A percentile compares a stretch with the other conserved stretches of the same genome.
Conservation (phyloP, 176 grass and related monocot species). For the Otatea glauca region DNA sequence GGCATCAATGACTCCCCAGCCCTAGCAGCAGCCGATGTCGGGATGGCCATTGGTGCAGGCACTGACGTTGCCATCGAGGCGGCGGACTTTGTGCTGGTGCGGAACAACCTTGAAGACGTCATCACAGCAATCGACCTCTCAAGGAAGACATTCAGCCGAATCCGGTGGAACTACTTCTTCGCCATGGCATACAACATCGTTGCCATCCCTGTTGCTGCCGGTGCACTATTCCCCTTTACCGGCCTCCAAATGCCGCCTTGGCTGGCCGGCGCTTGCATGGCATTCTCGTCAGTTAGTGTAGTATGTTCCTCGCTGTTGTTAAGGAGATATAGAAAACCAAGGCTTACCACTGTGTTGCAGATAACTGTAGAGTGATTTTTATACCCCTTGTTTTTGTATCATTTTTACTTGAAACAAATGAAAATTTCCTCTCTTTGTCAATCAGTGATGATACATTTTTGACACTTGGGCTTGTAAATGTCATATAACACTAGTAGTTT, state of each 20-base stretch:
- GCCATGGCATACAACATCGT: conserved; percentile 74
- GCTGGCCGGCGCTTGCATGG: conserved; percentile 90
- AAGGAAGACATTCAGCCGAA: conserved; percentile 74
- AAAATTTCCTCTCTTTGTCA: neutral
- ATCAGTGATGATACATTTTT: conserved; percentile 24
- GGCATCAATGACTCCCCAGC: conserved; percentile 89
- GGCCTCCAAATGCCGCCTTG: conserved; percentile 77
- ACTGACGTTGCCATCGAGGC: conserved; percentile 80
- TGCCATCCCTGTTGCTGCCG: conserved; percentile 69
- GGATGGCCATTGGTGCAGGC: conserved; percentile 91
- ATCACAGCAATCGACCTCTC: conserved; percentile 96
- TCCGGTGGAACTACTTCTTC: conserved; percentile 88
- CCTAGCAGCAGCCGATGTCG: conserved; percentile 77
- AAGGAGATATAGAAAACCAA: conserved; percentile 90
- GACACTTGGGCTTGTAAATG: conserved; percentile 40
- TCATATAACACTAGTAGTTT: neutral
- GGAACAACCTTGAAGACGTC: conserved; percentile 87
- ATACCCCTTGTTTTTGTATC: neutral
- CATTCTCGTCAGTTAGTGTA: conserved; percentile 87
- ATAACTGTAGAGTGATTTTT: conserved; percentile 75
- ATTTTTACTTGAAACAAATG: conserved; percentile 27
- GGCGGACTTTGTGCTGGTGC: conserved; percentile 80
- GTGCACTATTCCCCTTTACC: conserved; percentile 65
- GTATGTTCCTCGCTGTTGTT: conserved; percentile 90
- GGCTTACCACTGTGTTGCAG: conserved; percentile 87